Conservation (phyloP, 805 yeast genomes). For the Teunomyces aglyptinius region DNA sequence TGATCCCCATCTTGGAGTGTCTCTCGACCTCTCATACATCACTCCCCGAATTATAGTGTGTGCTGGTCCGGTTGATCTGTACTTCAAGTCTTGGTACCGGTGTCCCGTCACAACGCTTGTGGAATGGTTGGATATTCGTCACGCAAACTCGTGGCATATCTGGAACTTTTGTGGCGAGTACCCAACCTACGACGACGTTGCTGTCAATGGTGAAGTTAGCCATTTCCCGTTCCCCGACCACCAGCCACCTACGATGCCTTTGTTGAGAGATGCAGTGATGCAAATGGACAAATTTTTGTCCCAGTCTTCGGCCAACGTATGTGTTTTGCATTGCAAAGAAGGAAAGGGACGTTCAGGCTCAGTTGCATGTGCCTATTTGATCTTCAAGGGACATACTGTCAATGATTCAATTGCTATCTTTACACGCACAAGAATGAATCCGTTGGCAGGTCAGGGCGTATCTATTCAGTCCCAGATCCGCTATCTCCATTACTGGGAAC, state of each 20-base stretch:
- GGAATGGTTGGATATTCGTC: conserved; percentile 30
- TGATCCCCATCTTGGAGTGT: conserved; percentile 22
- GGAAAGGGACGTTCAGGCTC: conserved; percentile 94
- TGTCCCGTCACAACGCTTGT: conserved; percentile 53
- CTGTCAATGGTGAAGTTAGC: conserved; percentile 33
- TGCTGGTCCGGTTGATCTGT: conserved; percentile 64
- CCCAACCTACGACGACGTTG: conserved; percentile 38
- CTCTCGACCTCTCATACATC: conserved; percentile 66
- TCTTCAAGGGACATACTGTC: conserved; percentile 18
- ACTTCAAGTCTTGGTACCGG: conserved; percentile 46
- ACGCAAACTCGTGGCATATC: conserved; percentile 63
- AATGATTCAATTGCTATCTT: conserved; percentile 52
- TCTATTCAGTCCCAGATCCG: conserved; percentile 68
- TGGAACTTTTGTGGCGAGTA: conserved; percentile 68
- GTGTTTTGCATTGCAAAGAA: conserved; percentile 80
- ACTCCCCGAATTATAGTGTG: conserved; percentile 64
- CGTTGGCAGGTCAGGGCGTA: conserved; percentile 61
- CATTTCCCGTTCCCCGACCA: conserved; percentile 74
- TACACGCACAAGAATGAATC: conserved; percentile 55
- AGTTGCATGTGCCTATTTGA: conserved; percentile 62
- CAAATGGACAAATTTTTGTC: conserved; percentile 46
- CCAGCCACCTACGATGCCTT: conserved; percentile 61
- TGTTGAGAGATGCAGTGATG: conserved; percentile 44
- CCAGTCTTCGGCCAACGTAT: conserved; percentile 42
- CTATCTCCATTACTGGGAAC: conserved; percentile 57